Base-by-base conservation (phyloP, 2,329 filamentous ascomycete species). In the Paraphoma chrysanthemicola region DNA sequence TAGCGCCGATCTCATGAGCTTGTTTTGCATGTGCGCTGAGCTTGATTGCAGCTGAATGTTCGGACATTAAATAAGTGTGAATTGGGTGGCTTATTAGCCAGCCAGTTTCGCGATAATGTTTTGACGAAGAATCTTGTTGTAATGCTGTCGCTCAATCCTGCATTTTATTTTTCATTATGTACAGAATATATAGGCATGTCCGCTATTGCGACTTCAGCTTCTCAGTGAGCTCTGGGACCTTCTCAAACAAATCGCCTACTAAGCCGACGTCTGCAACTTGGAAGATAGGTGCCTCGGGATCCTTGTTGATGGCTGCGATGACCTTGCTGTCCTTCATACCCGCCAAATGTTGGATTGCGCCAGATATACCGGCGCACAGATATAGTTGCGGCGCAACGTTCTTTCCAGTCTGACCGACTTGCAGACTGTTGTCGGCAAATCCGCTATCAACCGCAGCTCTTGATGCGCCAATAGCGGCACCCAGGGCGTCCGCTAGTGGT, bases 251-350 rank as follows among this genome's bases (percentile, higher is more conserved):
- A 81, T 99, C 95, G 41, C 93, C 94, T 5, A 99, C 94, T 50
- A 99, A 82, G 11, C 95, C 95, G 51, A 98, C 93, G 79, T 99
- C 95, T 4, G 95, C 95, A 56, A 99, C 88, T 80, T 99, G 95
- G 85, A 99, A 99, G 69, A 99, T 99, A 30, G 95, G 95, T 54
- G 95, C 95, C 78, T 99, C 95, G 4, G 88, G 83, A 74, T 99
- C 95, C 83, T 99, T 99, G 85, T 99, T 99, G 75, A 99, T 98
- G 12, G 92, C 92, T 18, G 94, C 95, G 81, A 99, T 99, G 56
- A 99, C 95, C 83, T 99, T 99, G 83, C 93, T 97, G 76, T 99
- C 95, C 86, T 99, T 99, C 95, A 99, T 99, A 75, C 95, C 95
- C 31, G 95, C 95, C 79, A 99, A 80, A 83, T 99, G 95, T 81